These are phyloP conservation scores for Quercus lobata DNA, from an alignment of 331 rosid genomes.

Conservation along the genomic window DNA sequence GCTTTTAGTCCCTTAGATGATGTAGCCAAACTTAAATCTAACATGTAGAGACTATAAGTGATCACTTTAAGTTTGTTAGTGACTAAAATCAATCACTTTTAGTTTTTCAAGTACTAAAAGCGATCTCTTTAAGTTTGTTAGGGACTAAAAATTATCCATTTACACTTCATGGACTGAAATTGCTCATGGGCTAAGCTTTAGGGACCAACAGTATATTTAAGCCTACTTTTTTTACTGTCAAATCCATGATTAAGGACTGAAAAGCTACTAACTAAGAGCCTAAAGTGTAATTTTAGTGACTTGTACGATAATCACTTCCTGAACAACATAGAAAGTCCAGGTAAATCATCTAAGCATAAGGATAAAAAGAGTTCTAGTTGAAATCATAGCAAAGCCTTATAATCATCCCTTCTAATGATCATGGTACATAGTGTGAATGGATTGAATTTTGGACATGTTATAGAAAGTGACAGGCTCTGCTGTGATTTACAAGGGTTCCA, in stretches of 20 bases:
- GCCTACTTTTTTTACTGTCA: not conserved
- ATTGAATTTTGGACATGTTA: not conserved
- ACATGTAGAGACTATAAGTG: too few relatives aligned
- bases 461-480: not conserved
- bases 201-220: too few relatives aligned
- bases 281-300: not conserved
- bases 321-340: not conserved
- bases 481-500: not conserved
- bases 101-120: too few relatives aligned
- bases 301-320: not conserved
- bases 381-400: not conserved
- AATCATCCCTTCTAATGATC: not conserved
- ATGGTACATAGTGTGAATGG: not conserved
- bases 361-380: not conserved
- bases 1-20: too few relatives aligned
- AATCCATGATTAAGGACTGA: not conserved
- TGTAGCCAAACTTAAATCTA: too few relatives aligned
- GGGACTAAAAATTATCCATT: too few relatives aligned
- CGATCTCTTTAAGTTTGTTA: too few relatives aligned
- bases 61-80: too few relatives aligned
- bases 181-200: too few relatives aligned
- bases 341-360: not conserved
- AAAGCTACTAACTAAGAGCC: not conserved
- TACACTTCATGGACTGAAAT: too few relatives aligned
- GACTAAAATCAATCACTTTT: too few relatives aligned